Evolutionary conservation across 176 grass and related monocot genomes (phyloP).

Genomic region (Oryza meridionalis): DNA sequence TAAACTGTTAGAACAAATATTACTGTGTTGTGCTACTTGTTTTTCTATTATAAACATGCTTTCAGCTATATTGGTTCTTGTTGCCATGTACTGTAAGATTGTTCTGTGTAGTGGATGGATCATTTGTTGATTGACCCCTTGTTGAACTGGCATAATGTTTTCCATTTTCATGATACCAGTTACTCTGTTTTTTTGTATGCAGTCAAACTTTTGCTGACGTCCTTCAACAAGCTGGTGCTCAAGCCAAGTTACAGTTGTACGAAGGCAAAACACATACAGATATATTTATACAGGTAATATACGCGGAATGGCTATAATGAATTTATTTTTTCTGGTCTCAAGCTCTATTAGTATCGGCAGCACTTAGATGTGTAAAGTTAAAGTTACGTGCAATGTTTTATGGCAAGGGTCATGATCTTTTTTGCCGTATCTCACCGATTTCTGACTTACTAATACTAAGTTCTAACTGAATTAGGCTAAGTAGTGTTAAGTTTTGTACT

Average conservation of each 20-base stretch:
- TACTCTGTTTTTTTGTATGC: constrained; percentile 44
- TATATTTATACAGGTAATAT: constrained; percentile 86
- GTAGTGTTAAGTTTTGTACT: background rate
- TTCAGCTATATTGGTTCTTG: constrained; percentile 25
- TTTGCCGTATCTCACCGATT: background rate
- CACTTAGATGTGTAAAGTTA: background rate
- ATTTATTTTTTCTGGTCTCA: constrained; percentile 16
- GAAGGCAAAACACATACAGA: constrained; percentile 98
- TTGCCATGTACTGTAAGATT: constrained; percentile 26
- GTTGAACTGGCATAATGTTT: constrained; percentile 23
- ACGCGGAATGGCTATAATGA: constrained; percentile 2
- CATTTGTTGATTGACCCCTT: constrained; percentile 29
- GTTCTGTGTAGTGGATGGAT: constrained; percentile 12
- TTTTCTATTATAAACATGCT: background rate
- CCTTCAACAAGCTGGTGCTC: constrained; percentile 68
- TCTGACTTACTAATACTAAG: background rate
- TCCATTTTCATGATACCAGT: constrained; percentile 26
- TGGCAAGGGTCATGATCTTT: background rate
- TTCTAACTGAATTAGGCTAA: constrained; percentile 2
- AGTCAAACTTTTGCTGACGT: constrained; percentile 73
- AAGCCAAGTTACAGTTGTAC: constrained; percentile 76
- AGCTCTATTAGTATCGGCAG: background rate
- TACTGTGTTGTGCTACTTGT: background rate
- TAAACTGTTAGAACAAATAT: constrained; percentile 3
- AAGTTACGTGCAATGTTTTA: background rate